These are phyloP conservation scores for Hypericum perforatum DNA, from an alignment of 345 rosid genomes.

Conservation along the genomic window DNA sequence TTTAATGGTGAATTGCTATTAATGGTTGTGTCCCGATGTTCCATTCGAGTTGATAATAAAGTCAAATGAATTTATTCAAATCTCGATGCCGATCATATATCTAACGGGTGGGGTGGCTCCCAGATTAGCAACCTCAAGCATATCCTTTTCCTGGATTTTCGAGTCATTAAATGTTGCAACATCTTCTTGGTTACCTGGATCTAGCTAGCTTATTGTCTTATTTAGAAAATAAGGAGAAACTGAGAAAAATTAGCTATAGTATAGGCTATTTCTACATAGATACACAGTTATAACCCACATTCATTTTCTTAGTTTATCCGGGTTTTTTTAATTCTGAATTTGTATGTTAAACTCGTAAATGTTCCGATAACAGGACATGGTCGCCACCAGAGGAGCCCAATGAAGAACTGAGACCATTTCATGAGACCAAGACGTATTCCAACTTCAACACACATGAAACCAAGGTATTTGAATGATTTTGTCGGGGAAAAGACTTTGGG, in stretches of 20 bases:
- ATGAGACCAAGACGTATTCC: conserved; percentile 21
- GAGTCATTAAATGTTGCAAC: no score
- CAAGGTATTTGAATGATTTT: conserved; percentile 28
- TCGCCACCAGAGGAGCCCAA: conserved; percentile 37
- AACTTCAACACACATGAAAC: conserved; percentile 25
- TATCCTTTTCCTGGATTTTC: background rate
- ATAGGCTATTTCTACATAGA: no score
- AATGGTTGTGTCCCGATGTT: background rate
- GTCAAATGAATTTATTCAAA: conserved; percentile 29
- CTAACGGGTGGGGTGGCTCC: background rate
- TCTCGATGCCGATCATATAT: conserved; percentile 18
- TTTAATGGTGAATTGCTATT: background rate
- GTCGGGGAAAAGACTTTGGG: background rate
- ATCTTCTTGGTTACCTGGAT: no score
- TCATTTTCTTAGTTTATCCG: background rate
- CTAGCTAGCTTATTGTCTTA: no score
- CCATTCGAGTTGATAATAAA: conserved; percentile 19
- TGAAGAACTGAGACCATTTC: conserved; percentile 22
- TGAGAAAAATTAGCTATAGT: no score
- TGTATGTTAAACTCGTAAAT: no score
- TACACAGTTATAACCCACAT: no score
- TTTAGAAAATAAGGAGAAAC: no score
- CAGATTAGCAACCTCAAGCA: background rate
- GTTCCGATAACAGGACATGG: conserved; percentile 35
- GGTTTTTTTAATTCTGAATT: no score